phyloP scores from a whole-genome alignment of 306 rosid species.

The Fragaria iinumae region DNA sequence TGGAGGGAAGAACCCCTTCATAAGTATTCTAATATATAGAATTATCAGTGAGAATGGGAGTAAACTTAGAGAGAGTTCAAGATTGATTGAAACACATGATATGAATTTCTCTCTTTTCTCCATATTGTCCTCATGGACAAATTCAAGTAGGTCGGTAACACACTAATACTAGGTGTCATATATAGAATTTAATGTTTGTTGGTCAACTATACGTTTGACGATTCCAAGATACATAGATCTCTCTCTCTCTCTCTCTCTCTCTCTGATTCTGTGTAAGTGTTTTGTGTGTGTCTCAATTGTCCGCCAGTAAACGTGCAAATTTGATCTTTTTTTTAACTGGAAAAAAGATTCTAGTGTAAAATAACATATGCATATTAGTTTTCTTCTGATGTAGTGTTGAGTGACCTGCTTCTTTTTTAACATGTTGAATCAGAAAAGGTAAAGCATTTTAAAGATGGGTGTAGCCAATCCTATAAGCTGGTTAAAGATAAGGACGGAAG shows the following conservation, averaged over 20 bases:
- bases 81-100: not conserved
- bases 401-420: not conserved
- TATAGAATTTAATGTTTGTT: not conserved
- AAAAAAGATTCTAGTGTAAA: not conserved
- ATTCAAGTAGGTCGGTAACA: not conserved
- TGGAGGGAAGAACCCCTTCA: not conserved
- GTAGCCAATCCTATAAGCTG: not conserved
- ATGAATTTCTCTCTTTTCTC: not conserved
- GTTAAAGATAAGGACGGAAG: not conserved
- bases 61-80: not conserved
- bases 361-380: not conserved
- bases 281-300: not conserved
- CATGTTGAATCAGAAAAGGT: not conserved
- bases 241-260: not conserved
- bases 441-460: not conserved
- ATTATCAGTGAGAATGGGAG: not conserved
- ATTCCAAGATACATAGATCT: not conserved
- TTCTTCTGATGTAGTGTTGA: not conserved
- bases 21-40: not conserved
- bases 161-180: not conserved
- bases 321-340: not conserved
- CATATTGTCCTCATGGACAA: not conserved
- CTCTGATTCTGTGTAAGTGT: no score
- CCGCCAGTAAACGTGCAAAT: not conserved
- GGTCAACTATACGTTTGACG: not conserved